Evolutionary conservation across 2,329 filamentous ascomycete genomes (phyloP), one percentile per base, ranked within the genome.

Genomic region (Clarireedia hainanense): DNA sequence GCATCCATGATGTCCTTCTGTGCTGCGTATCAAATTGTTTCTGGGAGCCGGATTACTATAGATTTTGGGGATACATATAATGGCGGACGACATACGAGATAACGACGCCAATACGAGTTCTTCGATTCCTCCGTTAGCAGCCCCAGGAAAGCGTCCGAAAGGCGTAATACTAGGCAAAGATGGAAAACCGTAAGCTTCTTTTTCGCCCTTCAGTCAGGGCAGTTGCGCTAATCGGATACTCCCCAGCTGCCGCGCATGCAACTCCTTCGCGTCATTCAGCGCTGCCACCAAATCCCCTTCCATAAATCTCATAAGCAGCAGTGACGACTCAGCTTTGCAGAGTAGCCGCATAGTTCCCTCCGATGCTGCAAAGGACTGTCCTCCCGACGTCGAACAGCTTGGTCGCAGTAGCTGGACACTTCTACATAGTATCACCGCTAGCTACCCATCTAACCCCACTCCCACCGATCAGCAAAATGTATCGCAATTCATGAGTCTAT

Each of bases 331-430:
- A 7, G 57, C 70, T 37, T 56, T 69, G 12, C 30, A 34, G 6
- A 20, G 39, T 20, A n/a, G 39, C n/a, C 67, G 73, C 14, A 74
- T 20, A 5, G 53, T 73, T 6, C 57, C 74, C 4, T 56, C 71
- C 36, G 56, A 69, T n/a, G 68, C 74, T 14, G 75, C 78, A 6
- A 60, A 76, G 56, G 88, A 95, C 71, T 97, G 92, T 69, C 94
- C 94, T 0, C 87, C 94, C 1, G 91, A 97, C 69, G 89, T 96
- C 61, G 90, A 95, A 68, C 74, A 78, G 15, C 84, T 99, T 4
- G 94, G 94, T 49, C 88, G 91, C 60, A 85, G 85, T 58, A 89
- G 90, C 12, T 99, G 94, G 94, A 96, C 91, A 0, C 80, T 99
- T 20, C 82, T 99, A 1, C 94, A 99, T 75, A 86, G 88, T 7